These are phyloP conservation scores for Daldinia sp. DNA, from an alignment of 2,329 filamentous ascomycete genomes.

Conservation along the genomic window DNA sequence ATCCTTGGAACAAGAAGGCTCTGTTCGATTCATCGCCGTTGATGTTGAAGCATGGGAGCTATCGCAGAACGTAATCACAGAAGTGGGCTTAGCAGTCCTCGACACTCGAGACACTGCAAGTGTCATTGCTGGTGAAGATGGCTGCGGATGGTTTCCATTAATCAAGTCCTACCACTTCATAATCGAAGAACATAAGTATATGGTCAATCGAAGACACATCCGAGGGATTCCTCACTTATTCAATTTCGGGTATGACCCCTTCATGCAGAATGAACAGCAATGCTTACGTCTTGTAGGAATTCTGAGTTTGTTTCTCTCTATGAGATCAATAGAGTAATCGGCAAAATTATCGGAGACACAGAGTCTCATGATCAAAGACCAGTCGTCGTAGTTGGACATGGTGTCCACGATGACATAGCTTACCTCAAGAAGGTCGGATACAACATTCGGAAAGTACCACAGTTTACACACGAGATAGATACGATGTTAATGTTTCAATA, in stretches of 20 bases:
- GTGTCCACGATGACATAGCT: conserved; percentile 73
- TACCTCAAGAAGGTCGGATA: conserved; percentile 76
- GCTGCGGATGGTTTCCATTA: conserved; percentile 73
- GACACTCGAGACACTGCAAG: conserved; percentile 72
- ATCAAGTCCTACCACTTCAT: conserved; percentile 82
- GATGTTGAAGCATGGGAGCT: conserved; percentile 87
- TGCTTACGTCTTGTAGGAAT: conserved; percentile 50
- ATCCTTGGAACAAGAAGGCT: conserved; percentile 62
- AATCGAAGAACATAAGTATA: conserved; percentile 74
- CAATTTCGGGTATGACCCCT: conserved; percentile 74
- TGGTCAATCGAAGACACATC: conserved; percentile 77
- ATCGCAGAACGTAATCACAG: conserved; percentile 76
- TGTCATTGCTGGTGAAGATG: conserved; percentile 70
- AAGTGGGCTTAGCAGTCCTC: conserved; percentile 85
- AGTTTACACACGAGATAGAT: conserved; percentile 76
- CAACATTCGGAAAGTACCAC: conserved; percentile 64
- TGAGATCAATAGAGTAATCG: conserved; percentile 54
- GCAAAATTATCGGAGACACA: conserved; percentile 53
- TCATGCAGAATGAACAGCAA: background rate
- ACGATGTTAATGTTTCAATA: conserved; percentile 78
- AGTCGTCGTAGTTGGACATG: conserved; percentile 86
- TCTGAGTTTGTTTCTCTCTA: conserved; percentile 57
- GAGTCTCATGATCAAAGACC: conserved; percentile 46
- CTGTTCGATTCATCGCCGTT: conserved; percentile 79
- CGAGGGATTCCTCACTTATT: conserved; percentile 79